phyloP scores from a whole-genome alignment of 305 asterid genomes.

The Fraxinus ornus region DNA sequence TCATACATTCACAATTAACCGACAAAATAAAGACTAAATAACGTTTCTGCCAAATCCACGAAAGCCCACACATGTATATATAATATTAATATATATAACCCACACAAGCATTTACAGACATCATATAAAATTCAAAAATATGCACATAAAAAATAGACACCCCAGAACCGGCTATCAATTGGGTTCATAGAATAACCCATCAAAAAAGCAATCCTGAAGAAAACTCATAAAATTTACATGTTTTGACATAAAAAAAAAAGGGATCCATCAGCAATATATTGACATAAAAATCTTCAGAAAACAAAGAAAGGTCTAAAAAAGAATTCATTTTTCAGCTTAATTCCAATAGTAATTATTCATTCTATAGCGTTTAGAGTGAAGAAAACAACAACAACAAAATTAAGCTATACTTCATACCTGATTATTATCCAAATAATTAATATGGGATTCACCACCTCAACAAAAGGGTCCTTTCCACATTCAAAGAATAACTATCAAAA shows the following conservation, averaged over 20 bases:
- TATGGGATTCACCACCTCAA: conserved; percentile 7
- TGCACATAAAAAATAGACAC: conserved; percentile 6
- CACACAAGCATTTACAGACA: background rate
- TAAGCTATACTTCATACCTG: conserved; percentile 14
- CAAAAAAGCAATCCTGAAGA: background rate
- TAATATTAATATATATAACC: too few species aligned
- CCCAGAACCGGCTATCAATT: background rate
- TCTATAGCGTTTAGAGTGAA: background rate
- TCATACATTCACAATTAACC: conserved; percentile 27
- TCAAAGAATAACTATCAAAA: conserved; percentile 8
- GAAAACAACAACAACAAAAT: background rate
- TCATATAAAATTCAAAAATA: conserved; percentile 12
- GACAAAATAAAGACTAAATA: conserved; percentile 26
- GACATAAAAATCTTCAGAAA: background rate
- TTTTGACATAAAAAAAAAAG: background rate
- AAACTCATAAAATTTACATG: background rate
- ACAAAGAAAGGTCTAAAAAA: background rate
- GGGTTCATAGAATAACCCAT: background rate
- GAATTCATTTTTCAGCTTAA: background rate
- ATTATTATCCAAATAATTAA: conserved; percentile 1
- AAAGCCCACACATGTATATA: conserved; percentile 11
- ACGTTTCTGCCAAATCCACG: conserved; percentile 29
- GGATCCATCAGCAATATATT: too few species aligned
- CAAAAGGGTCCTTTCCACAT: conserved; percentile 1
- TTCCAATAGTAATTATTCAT: background rate